Percentiles rank a stretch among this genome's conserved stretches.
Evolutionary conservation across 306 rosid genomes (phyloP).

Genomic region (Gleditsia sinensis): DNA sequence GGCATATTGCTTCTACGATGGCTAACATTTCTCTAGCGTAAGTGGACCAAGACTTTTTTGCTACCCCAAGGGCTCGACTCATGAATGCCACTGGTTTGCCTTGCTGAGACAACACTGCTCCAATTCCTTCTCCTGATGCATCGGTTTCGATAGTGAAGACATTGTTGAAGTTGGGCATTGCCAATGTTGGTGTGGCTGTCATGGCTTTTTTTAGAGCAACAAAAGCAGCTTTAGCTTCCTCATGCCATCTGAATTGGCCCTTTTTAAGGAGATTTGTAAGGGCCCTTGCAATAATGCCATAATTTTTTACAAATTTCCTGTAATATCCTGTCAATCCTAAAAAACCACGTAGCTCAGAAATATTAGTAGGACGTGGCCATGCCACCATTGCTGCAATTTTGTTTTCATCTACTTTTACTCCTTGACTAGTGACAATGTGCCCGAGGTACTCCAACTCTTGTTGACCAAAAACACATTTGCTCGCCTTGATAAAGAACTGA

Average conservation of each 20-base stretch:
- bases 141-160: background rate
- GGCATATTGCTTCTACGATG: background rate
- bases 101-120: background rate
- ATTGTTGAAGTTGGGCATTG: background rate
- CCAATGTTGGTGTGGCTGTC: no score
- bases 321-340: constrained; percentile 9
- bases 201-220: no score
- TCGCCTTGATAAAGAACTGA: background rate
- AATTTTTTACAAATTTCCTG: no score
- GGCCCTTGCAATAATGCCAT: no score
- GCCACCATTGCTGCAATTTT: background rate
- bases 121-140: background rate
- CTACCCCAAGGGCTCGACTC: background rate
- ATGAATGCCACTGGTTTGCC: background rate
- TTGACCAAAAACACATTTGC: background rate
- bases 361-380: background rate
- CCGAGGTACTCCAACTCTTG: background rate
- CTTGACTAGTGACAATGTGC: background rate
- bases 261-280: no score
- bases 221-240: no score
- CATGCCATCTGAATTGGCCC: no score
- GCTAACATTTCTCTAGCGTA: background rate
- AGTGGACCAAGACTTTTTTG: background rate
- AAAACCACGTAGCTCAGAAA: background rate
- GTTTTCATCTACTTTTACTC: background rate